phyloP scores from a whole-genome alignment of 176 grass and related monocot species.

The Bromus sterilis region DNA sequence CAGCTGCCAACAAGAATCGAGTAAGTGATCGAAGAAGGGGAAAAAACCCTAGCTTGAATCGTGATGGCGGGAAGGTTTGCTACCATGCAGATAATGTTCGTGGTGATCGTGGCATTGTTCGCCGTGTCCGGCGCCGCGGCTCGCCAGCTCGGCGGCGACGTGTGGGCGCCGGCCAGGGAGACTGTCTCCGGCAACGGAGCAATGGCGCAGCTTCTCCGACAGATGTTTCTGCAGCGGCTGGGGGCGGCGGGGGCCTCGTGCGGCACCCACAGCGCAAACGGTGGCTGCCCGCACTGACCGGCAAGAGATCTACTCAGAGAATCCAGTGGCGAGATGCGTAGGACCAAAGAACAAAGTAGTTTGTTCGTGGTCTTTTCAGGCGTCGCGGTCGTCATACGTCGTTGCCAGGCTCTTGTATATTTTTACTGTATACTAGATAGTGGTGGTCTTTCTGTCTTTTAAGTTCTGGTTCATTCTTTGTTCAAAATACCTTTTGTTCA shows the following conservation, averaged over 20 bases:
- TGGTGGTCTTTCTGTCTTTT: neutral
- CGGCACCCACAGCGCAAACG: conserved; percentile 35
- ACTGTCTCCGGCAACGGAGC: neutral
- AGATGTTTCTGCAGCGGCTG: conserved; percentile 30
- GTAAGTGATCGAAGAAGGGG: neutral
- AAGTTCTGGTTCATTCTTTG: neutral
- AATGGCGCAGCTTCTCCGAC: neutral
- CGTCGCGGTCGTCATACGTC: neutral
- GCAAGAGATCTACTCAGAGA: neutral
- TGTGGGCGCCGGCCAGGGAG: neutral
- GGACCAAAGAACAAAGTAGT: neutral
- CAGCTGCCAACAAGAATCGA: neutral
- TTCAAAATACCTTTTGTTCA: neutral
- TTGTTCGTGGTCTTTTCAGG: neutral
- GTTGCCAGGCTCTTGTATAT: neutral
- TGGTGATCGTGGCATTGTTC: conserved; percentile 5
- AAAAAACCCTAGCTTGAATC: too few species aligned
- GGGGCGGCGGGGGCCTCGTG: conserved; percentile 20
- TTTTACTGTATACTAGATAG: neutral
- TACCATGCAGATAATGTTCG: neutral
- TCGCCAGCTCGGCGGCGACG: neutral
- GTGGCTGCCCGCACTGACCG: conserved; percentile 15
- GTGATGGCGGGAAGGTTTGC: neutral
- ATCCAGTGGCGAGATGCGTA: neutral
- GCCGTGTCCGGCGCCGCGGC: neutral